These are phyloP conservation scores for Arthrinium phaeospermum DNA, from an alignment of 2,329 filamentous ascomycete genomes.

Conservation along the genomic window DNA sequence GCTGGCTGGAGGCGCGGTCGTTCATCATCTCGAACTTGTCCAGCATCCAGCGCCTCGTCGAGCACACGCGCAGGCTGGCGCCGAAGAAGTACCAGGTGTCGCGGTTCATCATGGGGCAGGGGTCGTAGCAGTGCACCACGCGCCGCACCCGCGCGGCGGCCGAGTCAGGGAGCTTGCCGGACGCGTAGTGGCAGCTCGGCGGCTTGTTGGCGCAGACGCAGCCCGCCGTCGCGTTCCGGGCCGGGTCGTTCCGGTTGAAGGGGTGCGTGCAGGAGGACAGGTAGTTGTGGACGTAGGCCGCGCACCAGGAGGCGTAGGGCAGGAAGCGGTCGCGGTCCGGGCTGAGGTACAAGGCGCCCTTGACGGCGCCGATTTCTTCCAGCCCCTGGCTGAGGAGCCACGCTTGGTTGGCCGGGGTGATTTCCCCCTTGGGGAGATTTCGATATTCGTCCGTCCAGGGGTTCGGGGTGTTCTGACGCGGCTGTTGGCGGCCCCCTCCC, in stretches of 20 bases:
- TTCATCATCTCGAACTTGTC: background rate
- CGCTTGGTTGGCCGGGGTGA: fast-evolving
- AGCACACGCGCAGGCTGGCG: no score
- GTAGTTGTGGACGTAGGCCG: background rate
- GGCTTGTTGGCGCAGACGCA: background rate
- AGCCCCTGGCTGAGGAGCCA: background rate
- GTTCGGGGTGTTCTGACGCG: no score
- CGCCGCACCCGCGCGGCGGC: no score
- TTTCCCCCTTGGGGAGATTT: background rate
- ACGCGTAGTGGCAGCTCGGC: background rate
- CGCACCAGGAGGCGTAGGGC: background rate
- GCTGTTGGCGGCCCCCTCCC: background rate
- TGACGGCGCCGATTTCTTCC: background rate
- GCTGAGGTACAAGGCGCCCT: background rate
- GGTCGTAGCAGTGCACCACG: background rate
- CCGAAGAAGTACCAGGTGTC: no score
- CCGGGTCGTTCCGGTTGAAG: background rate
- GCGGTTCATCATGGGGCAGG: background rate
- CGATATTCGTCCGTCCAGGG: background rate
- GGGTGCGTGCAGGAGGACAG: background rate
- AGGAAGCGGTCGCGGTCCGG: background rate
- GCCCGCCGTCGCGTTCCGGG: no score
- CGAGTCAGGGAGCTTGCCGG: background rate
- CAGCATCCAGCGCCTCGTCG: background rate
- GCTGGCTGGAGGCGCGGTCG: background rate